phyloP scores from a whole-genome alignment of 2,329 filamentous ascomycete genomes.

The Madurella mycetomatis region DNA sequence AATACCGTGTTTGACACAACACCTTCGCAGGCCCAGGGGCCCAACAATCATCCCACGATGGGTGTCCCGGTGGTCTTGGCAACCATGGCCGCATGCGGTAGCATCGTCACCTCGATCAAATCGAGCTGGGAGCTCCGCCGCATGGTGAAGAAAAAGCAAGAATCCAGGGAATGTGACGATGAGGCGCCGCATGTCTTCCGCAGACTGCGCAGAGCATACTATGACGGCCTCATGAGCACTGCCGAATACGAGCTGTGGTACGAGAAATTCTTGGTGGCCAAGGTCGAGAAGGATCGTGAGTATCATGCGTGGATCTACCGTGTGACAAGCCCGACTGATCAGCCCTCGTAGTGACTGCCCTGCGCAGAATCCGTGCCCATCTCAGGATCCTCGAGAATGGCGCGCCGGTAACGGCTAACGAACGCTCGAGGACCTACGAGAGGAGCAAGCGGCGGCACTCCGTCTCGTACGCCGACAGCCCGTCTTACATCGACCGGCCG shows the following conservation, averaged over 20 bases:
- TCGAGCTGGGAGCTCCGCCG: slow-evolving; percentile 29
- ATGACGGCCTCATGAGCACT: slow-evolving; percentile 24
- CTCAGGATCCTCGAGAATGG: slow-evolving; percentile 17
- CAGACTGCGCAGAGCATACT: slow-evolving; percentile 20
- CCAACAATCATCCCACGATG: slow-evolving; percentile 17
- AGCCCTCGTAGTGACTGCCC: slow-evolving; percentile 6
- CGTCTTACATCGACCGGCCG: slow-evolving; percentile 5
- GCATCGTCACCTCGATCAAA: slow-evolving; percentile 29
- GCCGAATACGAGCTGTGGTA: slow-evolving; percentile 28
- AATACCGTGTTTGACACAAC: neutral
- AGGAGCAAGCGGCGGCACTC: slow-evolving; percentile 11
- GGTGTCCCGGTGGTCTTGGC: slow-evolving; percentile 24
- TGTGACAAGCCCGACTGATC: neutral
- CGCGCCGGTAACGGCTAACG: slow-evolving; percentile 9
- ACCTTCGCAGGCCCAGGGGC: neutral
- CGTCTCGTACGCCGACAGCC: slow-evolving; percentile 1
- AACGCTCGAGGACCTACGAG: slow-evolving; percentile 14
- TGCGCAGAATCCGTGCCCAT: slow-evolving; percentile 21
- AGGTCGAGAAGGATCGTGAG: slow-evolving; percentile 29
- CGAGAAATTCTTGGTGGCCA: slow-evolving; percentile 27
- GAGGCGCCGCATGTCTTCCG: slow-evolving; percentile 22
- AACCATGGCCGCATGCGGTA: slow-evolving; percentile 28
- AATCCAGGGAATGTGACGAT: slow-evolving; percentile 22
- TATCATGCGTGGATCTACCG: neutral
- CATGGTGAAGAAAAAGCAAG: slow-evolving; percentile 29